A percentile compares a stretch with the other conserved stretches of the same genome.
Evolutionary conservation across 1,139 yeast species (phyloP).

Genomic region (Lodderomyces margitis): DNA sequence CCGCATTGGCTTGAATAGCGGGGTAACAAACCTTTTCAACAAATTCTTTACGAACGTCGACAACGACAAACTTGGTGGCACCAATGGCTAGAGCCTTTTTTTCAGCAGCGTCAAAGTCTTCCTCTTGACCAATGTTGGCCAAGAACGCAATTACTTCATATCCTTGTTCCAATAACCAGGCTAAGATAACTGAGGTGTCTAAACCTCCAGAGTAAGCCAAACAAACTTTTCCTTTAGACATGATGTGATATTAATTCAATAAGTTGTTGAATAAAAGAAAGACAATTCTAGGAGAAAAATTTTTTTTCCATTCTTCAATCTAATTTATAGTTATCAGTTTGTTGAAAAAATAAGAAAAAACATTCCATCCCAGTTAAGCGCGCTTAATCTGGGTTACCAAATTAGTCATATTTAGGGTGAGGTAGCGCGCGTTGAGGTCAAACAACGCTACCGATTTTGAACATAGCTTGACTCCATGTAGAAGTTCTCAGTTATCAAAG

Average conservation of each 20-base stretch:
- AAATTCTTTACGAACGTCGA: constrained; percentile 89
- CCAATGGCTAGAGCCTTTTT: constrained; percentile 95
- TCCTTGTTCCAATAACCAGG: constrained; percentile 97
- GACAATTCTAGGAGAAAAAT: constrained; percentile 7
- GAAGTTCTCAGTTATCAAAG: no score
- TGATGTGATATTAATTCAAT: constrained; percentile 29
- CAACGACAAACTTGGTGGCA: constrained; percentile 92
- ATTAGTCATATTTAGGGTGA: constrained; percentile 41
- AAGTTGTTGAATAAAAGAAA: constrained; percentile 8
- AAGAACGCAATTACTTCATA: constrained; percentile 97
- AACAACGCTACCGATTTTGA: constrained; percentile 5
- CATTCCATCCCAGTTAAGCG: constrained; percentile 21
- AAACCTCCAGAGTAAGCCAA: constrained; percentile 99
- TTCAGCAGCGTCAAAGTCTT: constrained; percentile 96
- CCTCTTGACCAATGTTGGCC: constrained; percentile 98
- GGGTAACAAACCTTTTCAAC: constrained; percentile 93
- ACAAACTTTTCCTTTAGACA: constrained; percentile 98
- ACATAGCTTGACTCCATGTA: no score
- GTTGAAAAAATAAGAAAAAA: no score
- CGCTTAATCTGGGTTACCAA: constrained; percentile 36
- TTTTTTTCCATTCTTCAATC: neutral
- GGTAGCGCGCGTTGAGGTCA: no score
- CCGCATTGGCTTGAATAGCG: constrained; percentile 95
- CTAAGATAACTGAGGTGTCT: constrained; percentile 95
- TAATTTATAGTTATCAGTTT: no score